Evolutionary conservation across 106 monocot species (phyloP), one percentile per base, ranked within the genome.

Genomic region (Narthecium ossifragum): DNA sequence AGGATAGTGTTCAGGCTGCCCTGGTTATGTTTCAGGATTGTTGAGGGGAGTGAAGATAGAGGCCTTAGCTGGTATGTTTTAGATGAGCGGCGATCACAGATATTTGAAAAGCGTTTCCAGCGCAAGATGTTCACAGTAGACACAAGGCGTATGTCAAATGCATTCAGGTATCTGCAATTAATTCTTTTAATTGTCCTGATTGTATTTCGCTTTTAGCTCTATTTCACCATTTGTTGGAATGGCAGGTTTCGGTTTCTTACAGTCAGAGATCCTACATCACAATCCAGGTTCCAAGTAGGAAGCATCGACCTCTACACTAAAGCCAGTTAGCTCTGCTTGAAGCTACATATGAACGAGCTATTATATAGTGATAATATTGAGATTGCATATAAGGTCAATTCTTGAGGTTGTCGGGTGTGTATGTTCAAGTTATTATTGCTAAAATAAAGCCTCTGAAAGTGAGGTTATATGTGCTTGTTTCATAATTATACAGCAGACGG

Each of bases 261-360:
- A 2, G 84, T 76, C 26, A 74, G 80, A 68, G 88, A 88, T 65
- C 18, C 63, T 46, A 49, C 80, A 31, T 38, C 51, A 14, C 62
- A 61, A 13, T 62, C 88, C 46, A 84, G 92, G 73, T 81, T 92
- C 70, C 92, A 92, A 65, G 75, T 92, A n/a, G 88, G 92, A 26
- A 41, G 77, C 48, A 88, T 92, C 23, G 76, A 88, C 26, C 63
- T 92, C 34, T 92, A 84, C 62, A 57, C 53, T 9, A 64, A 62
- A 49, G 59, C 6, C 13, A 57, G 24, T 53, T 40, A 59, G 64
- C 21, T 28, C 25, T 29, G 15, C 37, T 37, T 41, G n/a, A n/a
- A n/a, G n/a, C n/a, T n/a, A n/a, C n/a, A n/a, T n/a, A n/a, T n/a
- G n/a, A n/a, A n/a, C n/a, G n/a, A n/a, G n/a, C n/a, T n/a, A n/a